Evolutionary conservation across 192 early-diverging fungal species (phyloP), one percentile per base, ranked within the genome.

Genomic region (Lunasporangiospora selenospora): DNA sequence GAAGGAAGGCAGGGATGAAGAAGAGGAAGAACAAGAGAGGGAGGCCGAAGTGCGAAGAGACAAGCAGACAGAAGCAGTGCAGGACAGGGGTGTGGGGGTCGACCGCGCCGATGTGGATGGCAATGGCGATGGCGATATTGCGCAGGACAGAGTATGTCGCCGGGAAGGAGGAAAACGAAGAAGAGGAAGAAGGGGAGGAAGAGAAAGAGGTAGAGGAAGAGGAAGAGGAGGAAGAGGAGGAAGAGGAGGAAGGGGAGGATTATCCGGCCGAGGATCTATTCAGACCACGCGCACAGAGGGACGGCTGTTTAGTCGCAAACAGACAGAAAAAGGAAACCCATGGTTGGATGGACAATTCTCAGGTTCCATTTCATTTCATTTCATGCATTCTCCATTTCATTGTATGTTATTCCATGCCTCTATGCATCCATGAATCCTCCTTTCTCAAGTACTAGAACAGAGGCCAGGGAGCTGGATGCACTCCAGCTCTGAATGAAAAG

Each of bases 101-200:
- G 31, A 50, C 7, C 3, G 3, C 32, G 2, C 26, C 18, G 13
- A 26, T 32, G 26, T 24, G 29, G 23, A 13, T 2, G 49, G 12
- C 49, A n/a, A 33, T 4, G 9, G 6, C 48, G n/a, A n/a, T n/a
- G n/a, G n/a, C n/a, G n/a, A n/a, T n/a, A n/a, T n/a, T n/a, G n/a
- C n/a, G n/a, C n/a, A n/a, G n/a, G n/a, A n/a, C n/a, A 51, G 13
- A 32, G 30, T 33, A 26, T 10, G 36, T 26, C 41, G 16, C 40
- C 46, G 23, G 43, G 30, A 31, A n/a, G n/a, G 46, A 58, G 43
- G 53, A 56, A 27, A 40, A 43, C 40, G 40, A 3, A 8, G 19
- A 15, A 15, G 39, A 40, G 40, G 19, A 40, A 32, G 53, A 43
- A 43, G 53, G 53, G 8, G 53, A 18, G 49, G 49, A 13, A 21